These are phyloP conservation scores for Fusarium luffae DNA, from an alignment of 2,329 filamentous ascomycete genomes.

Conservation along the genomic window DNA sequence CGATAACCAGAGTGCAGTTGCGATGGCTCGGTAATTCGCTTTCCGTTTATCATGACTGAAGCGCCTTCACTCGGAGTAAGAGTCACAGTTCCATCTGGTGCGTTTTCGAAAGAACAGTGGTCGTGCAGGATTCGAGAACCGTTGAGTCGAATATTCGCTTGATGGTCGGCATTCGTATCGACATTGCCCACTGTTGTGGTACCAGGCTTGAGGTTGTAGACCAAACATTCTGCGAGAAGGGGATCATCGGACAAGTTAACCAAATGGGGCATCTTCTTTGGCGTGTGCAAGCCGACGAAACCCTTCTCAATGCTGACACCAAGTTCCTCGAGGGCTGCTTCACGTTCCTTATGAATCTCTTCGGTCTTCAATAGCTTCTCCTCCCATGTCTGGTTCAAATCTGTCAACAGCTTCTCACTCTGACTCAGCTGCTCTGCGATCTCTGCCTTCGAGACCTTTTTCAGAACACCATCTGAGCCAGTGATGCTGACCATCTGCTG, in stretches of 20 bases:
- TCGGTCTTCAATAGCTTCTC: slow-evolving; percentile 95
- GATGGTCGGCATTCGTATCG: slow-evolving; percentile 78
- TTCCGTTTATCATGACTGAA: slow-evolving; percentile 97
- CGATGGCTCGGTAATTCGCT: slow-evolving; percentile 86
- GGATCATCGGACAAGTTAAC: slow-evolving; percentile 98
- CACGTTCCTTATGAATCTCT: slow-evolving; percentile 96
- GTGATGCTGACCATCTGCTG: slow-evolving; percentile 97
- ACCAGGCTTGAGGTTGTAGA: slow-evolving; percentile 98
- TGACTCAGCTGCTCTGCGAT: slow-evolving; percentile 97
- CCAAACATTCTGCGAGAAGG: slow-evolving; percentile 91
- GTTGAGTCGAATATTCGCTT: slow-evolving; percentile 91
- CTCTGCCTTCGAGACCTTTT: slow-evolving; percentile 97
- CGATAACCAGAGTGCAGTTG: slow-evolving; percentile 91
- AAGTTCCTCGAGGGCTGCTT: slow-evolving; percentile 92
- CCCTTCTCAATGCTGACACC: slow-evolving; percentile 99
- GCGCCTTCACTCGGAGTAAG: slow-evolving; percentile 90
- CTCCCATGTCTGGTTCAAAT: slow-evolving; percentile 99
- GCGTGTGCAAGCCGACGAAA: slow-evolving; percentile 92
- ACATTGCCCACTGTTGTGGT: slow-evolving; percentile 95
- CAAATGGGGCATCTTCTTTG: slow-evolving; percentile 99
- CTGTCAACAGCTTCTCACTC: slow-evolving; percentile 94
- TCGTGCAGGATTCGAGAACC: slow-evolving; percentile 92
- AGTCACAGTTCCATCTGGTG: slow-evolving; percentile 88
- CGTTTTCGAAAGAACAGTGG: slow-evolving; percentile 94
- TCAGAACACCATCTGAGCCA: slow-evolving; percentile 82